Evolutionary conservation across 202 grass and related monocot genomes (phyloP), one percentile per base, ranked within the genome.

Genomic region (Saccharum hybrid): DNA sequence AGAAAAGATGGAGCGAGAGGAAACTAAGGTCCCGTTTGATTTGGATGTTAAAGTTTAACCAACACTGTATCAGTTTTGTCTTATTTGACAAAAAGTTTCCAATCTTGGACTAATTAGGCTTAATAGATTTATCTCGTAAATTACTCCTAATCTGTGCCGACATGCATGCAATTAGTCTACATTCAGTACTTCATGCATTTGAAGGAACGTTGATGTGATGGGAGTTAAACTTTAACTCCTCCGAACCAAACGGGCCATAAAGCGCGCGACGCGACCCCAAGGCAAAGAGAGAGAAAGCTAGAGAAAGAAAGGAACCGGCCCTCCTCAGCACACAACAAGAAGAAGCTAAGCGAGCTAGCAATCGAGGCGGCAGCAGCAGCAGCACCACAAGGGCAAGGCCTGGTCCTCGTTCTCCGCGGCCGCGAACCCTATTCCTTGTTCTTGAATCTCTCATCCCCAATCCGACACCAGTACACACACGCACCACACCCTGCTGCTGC

Each of bases 361-460:
- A 36, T 62, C 21, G 22, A 51, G 46, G 14, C 64, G n/a, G n/a
- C n/a, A 56, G n/a, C 46, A 11, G n/a, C 36, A 14, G 2, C 31
- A 28, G 1, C 69, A 46, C 42, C 60, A 78, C 63, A 66, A 34
- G 66, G 78, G 13, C 22, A 31, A 64, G 68, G 52, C 73, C 26
- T 54, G 56, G 78, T 8, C 48, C 77, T 81, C 71, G 84, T 81
- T 81, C 68, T 86, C 61, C 76, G 26, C 77, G 61, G 36, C 8
- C 19, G 31, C 71, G 89, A 90, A 87, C 89, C 89, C 81, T 90
- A 90, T 90, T 87, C 85, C 81, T 90, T 88, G 81, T 90, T 66
- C 85, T 90, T 87, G 89, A 90, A 90, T 90, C 89, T 87, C 76
- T 80, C 81, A 34, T 75, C 81, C 72, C 69, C 83, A 81, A 81